Evolutionary conservation across 768 basidiomycete species (phyloP), one percentile per base, ranked within the genome.

Genomic region (Ramaria rubella): DNA sequence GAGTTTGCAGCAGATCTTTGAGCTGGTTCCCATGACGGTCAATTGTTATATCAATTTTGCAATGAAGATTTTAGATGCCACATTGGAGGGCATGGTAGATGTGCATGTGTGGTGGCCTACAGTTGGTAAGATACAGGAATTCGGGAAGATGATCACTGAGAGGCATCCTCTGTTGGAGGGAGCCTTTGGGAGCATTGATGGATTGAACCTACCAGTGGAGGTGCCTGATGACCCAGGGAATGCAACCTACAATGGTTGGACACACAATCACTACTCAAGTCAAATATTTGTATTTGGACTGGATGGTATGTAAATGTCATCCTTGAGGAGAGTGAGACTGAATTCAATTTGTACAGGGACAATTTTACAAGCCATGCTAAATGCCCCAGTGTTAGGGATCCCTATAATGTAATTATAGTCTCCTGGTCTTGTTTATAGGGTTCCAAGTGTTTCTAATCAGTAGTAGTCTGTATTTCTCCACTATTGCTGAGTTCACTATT

Each of bases 221-320:
- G 67, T 65, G 7, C 72, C 72, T 0, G 62, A 65, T 38, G 72
- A 79, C 63, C 56, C 61, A 1, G 71, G 75, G 2, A 80, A 80
- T 63, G 68, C 71, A 5, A 77, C 73, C 9, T 78, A 70, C 59
- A 77, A 77, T 66, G 71, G 74, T 0, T 79, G 75, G 77, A 48
- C 72, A 0, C 66, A 66, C 24, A 68, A 69, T 3, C 76, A 78
- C 57, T 75, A 65, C 58, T 59, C 74, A 2, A 77, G 69, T 53
- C 67, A 52, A 59, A 72, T 77, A 0, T 40, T 77, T 51, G 72
- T 66, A 0, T 78, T 73, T 59, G 61, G 67, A 1, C 63, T 75
- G 1, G 24, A 55, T 48, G 67, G 69, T 69, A 27, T 0, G 60
- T n/a, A 33, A 51, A 31, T 11, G 23, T 11, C 9, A 14, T 27